Conservation (phyloP, 2,329 filamentous ascomycete genomes). For the Alternaria sp. region DNA sequence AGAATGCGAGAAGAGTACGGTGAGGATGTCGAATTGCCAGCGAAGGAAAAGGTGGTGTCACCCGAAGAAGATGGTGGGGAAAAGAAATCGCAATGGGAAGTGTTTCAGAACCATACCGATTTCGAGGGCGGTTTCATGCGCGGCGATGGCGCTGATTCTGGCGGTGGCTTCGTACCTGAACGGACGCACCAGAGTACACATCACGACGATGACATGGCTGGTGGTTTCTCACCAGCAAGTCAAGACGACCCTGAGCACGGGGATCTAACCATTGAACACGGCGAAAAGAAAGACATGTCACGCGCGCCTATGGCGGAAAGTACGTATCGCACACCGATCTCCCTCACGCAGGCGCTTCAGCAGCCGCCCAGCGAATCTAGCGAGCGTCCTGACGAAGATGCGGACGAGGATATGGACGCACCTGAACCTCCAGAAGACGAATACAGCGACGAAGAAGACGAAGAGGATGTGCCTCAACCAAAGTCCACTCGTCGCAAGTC, state of each 20-base stretch:
- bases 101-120: conserved; percentile 35
- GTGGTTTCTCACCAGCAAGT: conserved; percentile 47
- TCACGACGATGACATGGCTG: conserved; percentile 39
- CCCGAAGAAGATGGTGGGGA: conserved; percentile 61
- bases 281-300: conserved; percentile 20
- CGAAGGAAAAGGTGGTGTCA: conserved; percentile 60
- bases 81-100: conserved; percentile 51
- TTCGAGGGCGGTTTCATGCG: conserved; percentile 53
- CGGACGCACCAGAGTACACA: conserved; percentile 12
- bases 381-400: not conserved
- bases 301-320: conserved; percentile 12
- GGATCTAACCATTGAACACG: conserved; percentile 42
- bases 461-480: conserved; percentile 7
- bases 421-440: conserved; percentile 47
- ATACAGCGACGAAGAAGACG: conserved; percentile 52
- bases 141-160: conserved; percentile 29
- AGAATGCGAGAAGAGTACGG: conserved; percentile 43
- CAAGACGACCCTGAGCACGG: conserved; percentile 40
- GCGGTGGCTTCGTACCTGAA: conserved; percentile 17
- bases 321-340: conserved; percentile 42
- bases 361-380: conserved; percentile 10
- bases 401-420: not conserved
- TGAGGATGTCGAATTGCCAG: conserved; percentile 61
- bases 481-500: conserved; percentile 18
- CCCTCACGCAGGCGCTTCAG: conserved; percentile 41